Evolutionary conservation across 306 rosid genomes (phyloP).

Genomic region (Psophocarpus tetragonolobus): DNA sequence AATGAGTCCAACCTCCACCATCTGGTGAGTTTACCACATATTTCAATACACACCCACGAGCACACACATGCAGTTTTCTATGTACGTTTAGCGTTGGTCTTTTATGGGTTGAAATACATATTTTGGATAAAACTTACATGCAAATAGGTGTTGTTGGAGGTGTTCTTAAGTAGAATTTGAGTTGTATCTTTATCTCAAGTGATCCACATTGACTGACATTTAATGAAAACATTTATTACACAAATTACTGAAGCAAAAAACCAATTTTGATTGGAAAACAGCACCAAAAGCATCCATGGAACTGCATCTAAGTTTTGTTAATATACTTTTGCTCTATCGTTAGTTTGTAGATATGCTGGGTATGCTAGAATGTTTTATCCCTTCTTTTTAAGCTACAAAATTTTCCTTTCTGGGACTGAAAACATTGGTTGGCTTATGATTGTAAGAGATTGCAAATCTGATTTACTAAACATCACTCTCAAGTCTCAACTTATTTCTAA

Average conservation of each 20-base stretch:
- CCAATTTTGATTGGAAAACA: neutral
- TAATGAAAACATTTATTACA: too few species aligned
- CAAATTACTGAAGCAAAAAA: neutral
- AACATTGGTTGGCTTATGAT: neutral
- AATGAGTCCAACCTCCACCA: constrained; percentile 91
- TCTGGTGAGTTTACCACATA: constrained; percentile 48
- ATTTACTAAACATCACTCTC: neutral
- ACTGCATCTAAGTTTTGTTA: neutral
- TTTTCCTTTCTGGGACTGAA: neutral
- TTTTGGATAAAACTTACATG: neutral
- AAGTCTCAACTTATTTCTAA: too few species aligned
- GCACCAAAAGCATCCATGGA: too few species aligned
- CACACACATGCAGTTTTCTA: neutral
- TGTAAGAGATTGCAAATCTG: neutral
- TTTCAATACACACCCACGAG: neutral
- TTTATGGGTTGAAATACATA: neutral
- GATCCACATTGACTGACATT: too few species aligned
- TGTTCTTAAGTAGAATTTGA: too few species aligned
- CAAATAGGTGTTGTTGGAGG: neutral
- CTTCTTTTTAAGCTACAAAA: neutral
- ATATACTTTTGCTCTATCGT: neutral
- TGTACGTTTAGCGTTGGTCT: neutral
- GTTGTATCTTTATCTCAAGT: too few species aligned
- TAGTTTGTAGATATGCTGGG: neutral
- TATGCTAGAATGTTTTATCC: neutral